Evolutionary conservation across 1,284 basidiomycete species (phyloP).

Genomic region (Naganishia liquefaciens): DNA sequence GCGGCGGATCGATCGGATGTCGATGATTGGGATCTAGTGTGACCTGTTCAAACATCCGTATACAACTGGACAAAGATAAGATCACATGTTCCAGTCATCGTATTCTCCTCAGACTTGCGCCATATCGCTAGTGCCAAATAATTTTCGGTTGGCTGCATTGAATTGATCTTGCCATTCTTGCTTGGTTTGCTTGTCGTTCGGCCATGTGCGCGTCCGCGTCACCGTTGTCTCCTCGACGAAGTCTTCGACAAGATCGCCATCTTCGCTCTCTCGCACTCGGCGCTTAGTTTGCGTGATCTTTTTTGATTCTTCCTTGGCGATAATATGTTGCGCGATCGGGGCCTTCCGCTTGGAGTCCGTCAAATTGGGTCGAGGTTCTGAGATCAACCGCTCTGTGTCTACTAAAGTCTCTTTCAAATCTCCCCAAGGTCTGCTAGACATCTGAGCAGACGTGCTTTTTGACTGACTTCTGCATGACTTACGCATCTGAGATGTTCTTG

Average conservation of each 20-base stretch:
- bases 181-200: conserved; percentile 3
- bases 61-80: no score
- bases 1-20: conserved; percentile 17
- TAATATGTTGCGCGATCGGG: conserved; percentile 5
- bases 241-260: conserved; percentile 21
- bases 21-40: conserved; percentile 32
- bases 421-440: conserved; percentile 5
- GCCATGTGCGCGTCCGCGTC: conserved; percentile 19
- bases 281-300: conserved; percentile 15
- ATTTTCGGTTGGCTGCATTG: no score
- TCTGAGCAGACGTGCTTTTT: not conserved
- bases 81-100: not conserved
- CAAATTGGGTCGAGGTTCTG: conserved; percentile 8
- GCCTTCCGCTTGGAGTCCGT: not conserved
- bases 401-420: conserved; percentile 8
- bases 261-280: conserved; percentile 13
- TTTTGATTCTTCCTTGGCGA: conserved; percentile 21
- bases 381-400: conserved; percentile 4
- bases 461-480: not conserved
- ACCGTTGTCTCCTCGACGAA: conserved; percentile 11
- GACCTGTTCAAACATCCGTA: not conserved
- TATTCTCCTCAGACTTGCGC: not conserved
- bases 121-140: no score
- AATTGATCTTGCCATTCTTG: conserved; percentile 17
- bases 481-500: conserved; percentile 4